phyloP scores from a whole-genome alignment of 1,284 basidiomycete genomes.

The Pseudozyma pruni region DNA sequence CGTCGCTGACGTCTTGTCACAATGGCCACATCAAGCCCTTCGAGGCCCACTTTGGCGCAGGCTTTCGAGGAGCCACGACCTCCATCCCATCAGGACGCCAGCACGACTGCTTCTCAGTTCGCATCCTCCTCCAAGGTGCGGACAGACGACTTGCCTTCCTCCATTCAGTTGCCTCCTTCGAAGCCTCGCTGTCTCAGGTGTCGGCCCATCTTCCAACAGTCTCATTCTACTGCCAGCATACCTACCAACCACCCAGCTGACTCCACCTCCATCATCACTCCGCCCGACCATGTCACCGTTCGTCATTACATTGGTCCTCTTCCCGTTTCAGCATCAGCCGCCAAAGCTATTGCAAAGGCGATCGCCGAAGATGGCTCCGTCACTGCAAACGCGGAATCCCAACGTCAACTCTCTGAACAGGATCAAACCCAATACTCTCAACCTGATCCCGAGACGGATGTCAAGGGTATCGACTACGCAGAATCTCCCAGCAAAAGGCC shows the following conservation, averaged over 20 bases:
- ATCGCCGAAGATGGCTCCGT: slow-evolving; percentile 35
- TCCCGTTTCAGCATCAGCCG: slow-evolving; percentile 31
- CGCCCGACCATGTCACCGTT: slow-evolving; percentile 17
- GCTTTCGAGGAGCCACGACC: slow-evolving; percentile 14
- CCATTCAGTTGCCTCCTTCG: slow-evolving; percentile 22
- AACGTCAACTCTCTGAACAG: not conserved
- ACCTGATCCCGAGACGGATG: slow-evolving; percentile 1
- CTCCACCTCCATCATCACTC: slow-evolving; percentile 19
- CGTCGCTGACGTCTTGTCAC: not conserved
- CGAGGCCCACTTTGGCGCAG: not conserved
- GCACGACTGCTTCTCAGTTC: slow-evolving; percentile 1
- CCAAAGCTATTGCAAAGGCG: slow-evolving; percentile 37
- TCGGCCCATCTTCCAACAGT: slow-evolving; percentile 23
- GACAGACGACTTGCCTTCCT: not conserved
- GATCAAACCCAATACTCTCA: not conserved
- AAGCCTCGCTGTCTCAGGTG: slow-evolving; percentile 32
- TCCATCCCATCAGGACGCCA: not conserved
- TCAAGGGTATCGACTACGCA: slow-evolving; percentile 15
- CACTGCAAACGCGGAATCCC: not conserved
- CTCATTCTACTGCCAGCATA: slow-evolving; percentile 17
- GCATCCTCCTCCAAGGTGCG: slow-evolving; percentile 4
- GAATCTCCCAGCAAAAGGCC: not conserved
- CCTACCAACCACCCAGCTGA: slow-evolving; percentile 13
- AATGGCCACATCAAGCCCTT: slow-evolving; percentile 8
- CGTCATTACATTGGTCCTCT: slow-evolving; percentile 51